Base-by-base conservation (phyloP, 2,329 filamentous ascomycete genomes). In the Raffaelea albimanens region DNA sequence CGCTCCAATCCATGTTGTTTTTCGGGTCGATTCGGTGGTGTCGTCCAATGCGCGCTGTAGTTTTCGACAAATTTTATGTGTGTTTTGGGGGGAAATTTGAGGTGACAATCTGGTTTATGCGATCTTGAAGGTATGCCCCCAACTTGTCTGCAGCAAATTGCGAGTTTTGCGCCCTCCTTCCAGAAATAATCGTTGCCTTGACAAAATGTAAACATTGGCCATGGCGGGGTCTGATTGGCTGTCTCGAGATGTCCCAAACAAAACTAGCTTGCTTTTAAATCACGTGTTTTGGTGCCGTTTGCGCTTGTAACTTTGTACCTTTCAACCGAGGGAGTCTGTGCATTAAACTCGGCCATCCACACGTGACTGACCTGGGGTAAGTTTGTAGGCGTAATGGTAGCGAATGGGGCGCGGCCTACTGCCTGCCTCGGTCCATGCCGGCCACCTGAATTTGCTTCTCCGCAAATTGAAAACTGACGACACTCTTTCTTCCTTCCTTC, bases 1-100 rank as follows among this genome's bases (percentile, higher is more conserved):
- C 87, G 61, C 89, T 95, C 77, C 91, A 96, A 62, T 93, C 73
- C 61, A 85, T 86, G 52, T 82, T 80, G 60, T 94, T 87, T 29
- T 29, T 29, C 25, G 7, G 25, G 25, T 29, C 13, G 25, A 7
- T 29, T 29, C 13, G 25, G 25, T n/a, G n/a, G n/a, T n/a, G n/a
- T n/a, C n/a, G n/a, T n/a, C n/a, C n/a, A n/a, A n/a, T n/a, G n/a
- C n/a, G n/a, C n/a, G n/a, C n/a, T n/a, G n/a, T n/a, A n/a, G n/a
- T n/a, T n/a, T n/a, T n/a, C n/a, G n/a, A n/a, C n/a, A n/a, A n/a
- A n/a, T n/a, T n/a, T n/a, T n/a, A n/a, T n/a, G n/a, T n/a, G n/a
- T n/a, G n/a, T n/a, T n/a, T n/a, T n/a, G n/a, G n/a, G n/a, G n/a
- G n/a, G n/a, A n/a, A n/a, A n/a, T n/a, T n/a, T n/a, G n/a, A n/a